Base-by-base conservation (phyloP, 1,139 yeast species). In the Scheffersomyces parashehatae region DNA sequence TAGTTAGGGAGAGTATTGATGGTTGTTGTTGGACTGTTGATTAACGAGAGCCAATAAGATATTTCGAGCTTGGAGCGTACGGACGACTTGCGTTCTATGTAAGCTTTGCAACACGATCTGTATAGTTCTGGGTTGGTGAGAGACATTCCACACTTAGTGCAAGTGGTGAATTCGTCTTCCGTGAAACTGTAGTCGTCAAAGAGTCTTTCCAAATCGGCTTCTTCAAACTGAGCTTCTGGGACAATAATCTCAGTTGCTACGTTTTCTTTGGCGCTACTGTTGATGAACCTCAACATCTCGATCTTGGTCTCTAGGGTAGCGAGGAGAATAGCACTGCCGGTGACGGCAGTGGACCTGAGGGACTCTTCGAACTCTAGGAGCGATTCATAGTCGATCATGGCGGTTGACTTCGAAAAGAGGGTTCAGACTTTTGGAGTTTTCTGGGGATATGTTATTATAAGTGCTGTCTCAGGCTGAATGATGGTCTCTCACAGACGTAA, bases 1-100 rank as follows among this genome's bases (percentile, higher is more conserved):
- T 73, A 77, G 54, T 70, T 64, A 4, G 83, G 82, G 34, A 77
- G 61, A 1, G 77, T 68, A 41, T 71, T 65, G 42, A 75, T 64
- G 28, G 82, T 76, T 40, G 70, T 65, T 13, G 75, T 65, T 2
- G 79, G 79, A 49, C 72, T 67, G 43, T 65, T 68, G 35, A 78
- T 58, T 43, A 77, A 75, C 32, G 73, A 64, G 42, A 70, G 54
- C 82, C 82, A 77, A 51, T 64, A 78, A 4, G 69, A 62, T 32
- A 59, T 56, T 44, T 77, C 81, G 31, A 75, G 56, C 11, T 54
- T 50, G 9, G 70, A 59, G 26, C 52, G 50, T 31, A 55, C 51
- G 28, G 50, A 47, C 29, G 51, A 49, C 37, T 58, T 59, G 35
- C 49, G 47, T 35, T 45, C 49, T 29, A 58, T 48, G 35, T 42